phyloP scores from a whole-genome alignment of 352 stramenopile genomes.

The Pythium rishiriense region DNA sequence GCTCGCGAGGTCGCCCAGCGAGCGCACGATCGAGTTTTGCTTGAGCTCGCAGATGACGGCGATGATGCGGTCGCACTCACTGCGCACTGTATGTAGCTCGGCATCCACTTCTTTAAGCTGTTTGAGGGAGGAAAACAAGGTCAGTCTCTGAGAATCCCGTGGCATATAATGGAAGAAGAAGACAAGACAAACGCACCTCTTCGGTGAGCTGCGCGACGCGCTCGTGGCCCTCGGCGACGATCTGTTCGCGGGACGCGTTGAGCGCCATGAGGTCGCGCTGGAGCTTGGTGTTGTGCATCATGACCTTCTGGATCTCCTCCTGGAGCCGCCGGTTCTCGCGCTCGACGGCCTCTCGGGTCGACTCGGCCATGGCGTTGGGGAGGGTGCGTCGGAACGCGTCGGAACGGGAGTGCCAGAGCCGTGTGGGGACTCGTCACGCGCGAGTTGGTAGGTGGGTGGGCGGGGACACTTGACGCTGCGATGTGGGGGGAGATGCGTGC shows the following conservation, averaged over 20 bases:
- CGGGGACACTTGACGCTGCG: not conserved
- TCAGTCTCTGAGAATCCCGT: no score
- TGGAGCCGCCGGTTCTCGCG: slow-evolving; percentile 60
- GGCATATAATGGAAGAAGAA: no score
- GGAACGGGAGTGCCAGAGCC: no score
- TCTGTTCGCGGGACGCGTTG: slow-evolving; percentile 46
- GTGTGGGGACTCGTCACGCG: no score
- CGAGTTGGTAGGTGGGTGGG: not conserved
- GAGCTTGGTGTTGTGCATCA: slow-evolving; percentile 61
- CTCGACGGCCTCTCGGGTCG: slow-evolving; percentile 27
- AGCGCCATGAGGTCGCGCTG: slow-evolving; percentile 61
- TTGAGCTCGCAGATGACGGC: slow-evolving; percentile 28
- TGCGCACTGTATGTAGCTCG: slow-evolving; percentile 18
- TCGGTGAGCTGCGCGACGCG: slow-evolving; percentile 46
- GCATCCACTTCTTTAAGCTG: slow-evolving; percentile 29
- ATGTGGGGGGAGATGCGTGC: not conserved
- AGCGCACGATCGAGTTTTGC: slow-evolving; percentile 20
- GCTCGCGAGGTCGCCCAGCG: slow-evolving; percentile 17
- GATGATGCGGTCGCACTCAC: slow-evolving; percentile 30
- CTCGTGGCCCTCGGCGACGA: slow-evolving; percentile 39
- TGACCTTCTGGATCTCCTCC: slow-evolving; percentile 58
- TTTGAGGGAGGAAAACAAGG: no score
- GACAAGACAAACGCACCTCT: slow-evolving; percentile 35
- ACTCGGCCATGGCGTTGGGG: slow-evolving; percentile 2
- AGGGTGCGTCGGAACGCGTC: no score